Evolutionary conservation across 345 rosid species (phyloP), one percentile per base, ranked within the genome.

Genomic region (Populus nigra): DNA sequence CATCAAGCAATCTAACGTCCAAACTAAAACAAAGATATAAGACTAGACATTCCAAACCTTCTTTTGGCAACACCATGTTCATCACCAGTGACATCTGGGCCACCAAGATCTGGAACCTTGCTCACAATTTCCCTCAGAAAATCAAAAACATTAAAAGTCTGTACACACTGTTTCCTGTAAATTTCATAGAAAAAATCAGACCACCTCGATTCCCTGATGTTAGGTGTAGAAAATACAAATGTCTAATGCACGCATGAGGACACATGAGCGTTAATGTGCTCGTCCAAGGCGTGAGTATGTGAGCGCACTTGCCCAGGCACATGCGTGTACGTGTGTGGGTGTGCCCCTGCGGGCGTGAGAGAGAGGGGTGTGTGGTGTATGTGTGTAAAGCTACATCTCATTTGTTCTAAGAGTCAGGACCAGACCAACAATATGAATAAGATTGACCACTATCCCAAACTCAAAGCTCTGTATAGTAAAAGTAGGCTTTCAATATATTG

Each of bases 41-140:
- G 4, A 11, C 13, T 27, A 9, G 27, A 9, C 20, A 43, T 43
- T 16, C 73, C 80, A 43, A 73, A 79, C 83, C 85, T 84, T 75
- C 84, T 83, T 81, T 90, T 92, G 77, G 85, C 49, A 41, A 65
- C 61, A 77, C 85, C 49, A 39, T 25, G 74, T 73, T 92, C 92
- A 80, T 90, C 92, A 36, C 73, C 72, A 39, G 77, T 65, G 73
- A 80, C 5, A 45, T 85, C 92, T 50, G 80, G 75, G 63, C 88
- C 85, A 78, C 89, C 87, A 38, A 88, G 75, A 84, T 87, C 90
- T 79, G 94, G 86, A 85, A 89, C 92, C 81, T 88, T 88, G 73
- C 79, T 45, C 0, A 92, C 94, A 68, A 74, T 88, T 11, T 87
- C 92, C 75, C 79, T 77, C 50, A 88, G 84, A 73, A 85, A 87